Percentiles rank a stretch among this genome's conserved stretches.
phyloP scores from a whole-genome alignment of 352 stramenopile genomes.

The Phytopythium montanum region DNA sequence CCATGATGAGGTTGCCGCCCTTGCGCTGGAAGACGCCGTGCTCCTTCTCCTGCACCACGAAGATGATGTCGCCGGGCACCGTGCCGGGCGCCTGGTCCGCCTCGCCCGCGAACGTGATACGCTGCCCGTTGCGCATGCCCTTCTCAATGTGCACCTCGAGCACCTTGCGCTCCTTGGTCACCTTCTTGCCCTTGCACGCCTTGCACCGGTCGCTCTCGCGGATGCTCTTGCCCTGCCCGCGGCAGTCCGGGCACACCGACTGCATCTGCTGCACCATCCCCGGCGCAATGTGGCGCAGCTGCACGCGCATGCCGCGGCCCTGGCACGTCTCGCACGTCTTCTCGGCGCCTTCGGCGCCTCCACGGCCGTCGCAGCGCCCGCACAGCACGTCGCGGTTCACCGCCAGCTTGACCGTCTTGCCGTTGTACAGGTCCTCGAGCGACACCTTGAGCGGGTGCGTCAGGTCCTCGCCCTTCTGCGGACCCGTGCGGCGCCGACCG shows the following conservation, averaged over 20 bases:
- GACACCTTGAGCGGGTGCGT: slow-evolving; percentile 95
- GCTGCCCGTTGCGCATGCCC: slow-evolving; percentile 96
- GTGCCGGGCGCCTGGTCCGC: slow-evolving; percentile 94
- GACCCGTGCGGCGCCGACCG: slow-evolving; percentile 59
- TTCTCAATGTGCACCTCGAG: slow-evolving; percentile 98
- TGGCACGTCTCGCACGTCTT: slow-evolving; percentile 94
- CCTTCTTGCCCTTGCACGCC: slow-evolving; percentile 92
- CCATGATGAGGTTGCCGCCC: slow-evolving; percentile 95
- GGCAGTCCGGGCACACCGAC: slow-evolving; percentile 91
- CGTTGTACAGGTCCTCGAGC: slow-evolving; percentile 99
- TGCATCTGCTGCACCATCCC: slow-evolving; percentile 99
- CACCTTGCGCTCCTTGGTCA: slow-evolving; percentile 97
- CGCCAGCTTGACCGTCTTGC: slow-evolving; percentile 97
- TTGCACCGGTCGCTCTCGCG: slow-evolving; percentile 94
- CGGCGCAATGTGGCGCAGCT: slow-evolving; percentile 96
- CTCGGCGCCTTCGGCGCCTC: slow-evolving; percentile 92
- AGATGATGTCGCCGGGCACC: slow-evolving; percentile 94
- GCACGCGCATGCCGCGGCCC: slow-evolving; percentile 93
- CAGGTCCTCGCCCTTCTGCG: slow-evolving; percentile 95
- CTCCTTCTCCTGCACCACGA: slow-evolving; percentile 98
- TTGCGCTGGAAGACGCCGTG: slow-evolving; percentile 96
- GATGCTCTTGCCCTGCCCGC: slow-evolving; percentile 93
- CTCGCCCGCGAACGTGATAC: slow-evolving; percentile 97
- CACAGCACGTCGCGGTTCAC: slow-evolving; percentile 96
- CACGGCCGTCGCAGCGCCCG: slow-evolving; percentile 78